Evolutionary conservation across 192 early-diverging fungal species (phyloP), one percentile per base, ranked within the genome.

Genomic region (Entomortierella parvispora): DNA sequence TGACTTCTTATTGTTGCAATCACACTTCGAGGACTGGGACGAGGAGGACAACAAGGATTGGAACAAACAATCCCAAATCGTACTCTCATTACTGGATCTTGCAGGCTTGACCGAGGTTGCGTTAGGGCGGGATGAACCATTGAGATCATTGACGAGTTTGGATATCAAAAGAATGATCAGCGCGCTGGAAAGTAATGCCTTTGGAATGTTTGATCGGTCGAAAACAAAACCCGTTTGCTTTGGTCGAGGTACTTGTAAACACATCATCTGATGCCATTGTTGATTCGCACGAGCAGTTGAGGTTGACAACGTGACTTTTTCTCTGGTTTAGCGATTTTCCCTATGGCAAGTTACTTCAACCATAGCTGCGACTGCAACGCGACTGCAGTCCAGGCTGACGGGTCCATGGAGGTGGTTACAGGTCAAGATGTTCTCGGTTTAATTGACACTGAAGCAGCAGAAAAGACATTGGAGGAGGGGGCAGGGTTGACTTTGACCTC

Each of bases 311-410:
- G n/a, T n/a, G n/a, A n/a, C n/a, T n/a, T n/a, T n/a, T n/a, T n/a
- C n/a, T n/a, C n/a, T n/a, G n/a, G n/a, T n/a, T n/a, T 86, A 82
- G 91, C 87, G 0, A 57, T 92, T 18, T 91, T 85, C 65, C 90
- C 89, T 8, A 46, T 81, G 22, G 90, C 88, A 1, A 84, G 85
- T 2, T 88, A 85, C 34, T 91, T 92, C 58, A 92, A 92, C 71
- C 91, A 92, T 60, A 84, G 86, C 3, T 92, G 91, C 60, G 79
- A 86, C 23, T 81, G 82, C 22, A 90, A 85, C n/a, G 46, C 63
- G 3, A 68, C 74, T 8, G 74, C 74, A 6, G 66, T 68, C 2
- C 74, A 77, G 26, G 74, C 74, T 1, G 74, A 77, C 22, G 74
- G 74, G 31, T 62, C 74, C 0, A 20, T 23, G 25, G 65, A 64